These are phyloP conservation scores for Ulota crispa DNA, from an alignment of 225 moss, liverwort and hornwort species.

Conservation along the genomic window DNA sequence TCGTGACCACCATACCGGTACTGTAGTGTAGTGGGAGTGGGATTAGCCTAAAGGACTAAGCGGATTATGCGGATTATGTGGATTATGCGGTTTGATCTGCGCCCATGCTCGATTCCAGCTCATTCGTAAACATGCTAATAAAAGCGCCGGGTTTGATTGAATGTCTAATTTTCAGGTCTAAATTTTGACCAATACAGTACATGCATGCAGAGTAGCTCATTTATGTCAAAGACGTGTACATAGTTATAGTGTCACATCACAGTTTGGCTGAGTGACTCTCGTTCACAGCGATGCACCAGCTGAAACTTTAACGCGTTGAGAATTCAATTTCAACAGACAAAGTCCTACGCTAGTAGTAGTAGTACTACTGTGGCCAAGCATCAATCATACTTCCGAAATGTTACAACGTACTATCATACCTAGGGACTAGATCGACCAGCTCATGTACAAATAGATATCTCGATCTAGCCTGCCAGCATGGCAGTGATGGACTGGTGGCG, in stretches of 20 bases:
- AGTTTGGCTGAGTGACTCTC: slow-evolving; percentile 15
- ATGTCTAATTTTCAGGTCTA: slow-evolving; percentile 3
- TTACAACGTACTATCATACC: slow-evolving; percentile 23
- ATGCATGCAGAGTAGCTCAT: neutral
- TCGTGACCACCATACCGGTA: slow-evolving; percentile 7
- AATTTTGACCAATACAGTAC: slow-evolving; percentile 1
- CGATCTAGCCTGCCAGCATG: slow-evolving; percentile 12
- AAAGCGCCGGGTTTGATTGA: slow-evolving; percentile 9
- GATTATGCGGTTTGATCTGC: neutral
- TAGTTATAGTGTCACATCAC: slow-evolving; percentile 14
- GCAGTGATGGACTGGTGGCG: neutral
- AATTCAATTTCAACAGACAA: slow-evolving; percentile 20
- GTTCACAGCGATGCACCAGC: slow-evolving; percentile 23
- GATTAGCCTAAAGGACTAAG: neutral
- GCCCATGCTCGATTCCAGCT: neutral
- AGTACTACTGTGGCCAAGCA: slow-evolving; percentile 7
- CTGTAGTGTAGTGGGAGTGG: neutral
- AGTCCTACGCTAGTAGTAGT: slow-evolving; percentile 7
- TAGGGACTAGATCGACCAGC: slow-evolving; percentile 12
- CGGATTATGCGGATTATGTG: too few species aligned
- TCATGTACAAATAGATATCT: slow-evolving; percentile 2
- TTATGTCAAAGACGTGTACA: slow-evolving; percentile 28
- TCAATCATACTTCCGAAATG: slow-evolving; percentile 30
- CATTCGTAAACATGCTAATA: neutral
- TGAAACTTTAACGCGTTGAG: slow-evolving; percentile 25